These are phyloP conservation scores for Alternaria burnsii DNA, from an alignment of 2,329 filamentous ascomycete species.

Conservation along the genomic window DNA sequence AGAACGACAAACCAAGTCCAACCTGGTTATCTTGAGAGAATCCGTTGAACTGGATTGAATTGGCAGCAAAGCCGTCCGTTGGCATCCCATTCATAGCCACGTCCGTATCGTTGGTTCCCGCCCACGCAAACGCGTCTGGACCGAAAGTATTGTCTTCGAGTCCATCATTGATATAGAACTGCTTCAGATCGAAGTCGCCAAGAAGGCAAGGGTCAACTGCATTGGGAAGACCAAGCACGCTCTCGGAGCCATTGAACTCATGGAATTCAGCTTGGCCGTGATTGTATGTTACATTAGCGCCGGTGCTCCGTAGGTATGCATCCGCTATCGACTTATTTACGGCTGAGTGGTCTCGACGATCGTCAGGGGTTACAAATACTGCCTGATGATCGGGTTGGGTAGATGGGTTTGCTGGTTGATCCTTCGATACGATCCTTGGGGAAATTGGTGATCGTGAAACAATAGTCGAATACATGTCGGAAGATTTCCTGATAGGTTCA, in stretches of 20 bases:
- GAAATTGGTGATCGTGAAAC: conserved; percentile 8
- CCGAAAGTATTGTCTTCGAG: conserved; percentile 1
- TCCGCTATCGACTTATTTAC: conserved; percentile 1
- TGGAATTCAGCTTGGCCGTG: conserved; percentile 13
- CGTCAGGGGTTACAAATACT: background rate
- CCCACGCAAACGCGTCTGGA: background rate
- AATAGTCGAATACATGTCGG: conserved; percentile 11
- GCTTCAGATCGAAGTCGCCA: conserved; percentile 8
- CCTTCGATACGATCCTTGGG: background rate
- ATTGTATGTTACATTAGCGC: background rate
- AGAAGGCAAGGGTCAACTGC: conserved; percentile 10
- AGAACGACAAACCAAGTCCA: background rate
- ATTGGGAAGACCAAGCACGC: conserved; percentile 14
- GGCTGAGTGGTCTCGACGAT: background rate
- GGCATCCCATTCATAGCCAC: background rate
- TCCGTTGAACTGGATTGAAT: background rate
- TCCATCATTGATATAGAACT: background rate
- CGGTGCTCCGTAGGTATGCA: conserved; percentile 8
- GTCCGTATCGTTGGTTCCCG: background rate
- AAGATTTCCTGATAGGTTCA: conserved; percentile 7
- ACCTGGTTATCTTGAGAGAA: background rate
- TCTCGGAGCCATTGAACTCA: conserved; percentile 7
- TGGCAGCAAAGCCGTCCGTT: background rate
- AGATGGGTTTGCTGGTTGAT: background rate
- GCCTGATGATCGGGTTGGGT: background rate